Base-by-base conservation (phyloP, 495 filamentous ascomycete species). In the Hypoxylon lienhwacheense region DNA sequence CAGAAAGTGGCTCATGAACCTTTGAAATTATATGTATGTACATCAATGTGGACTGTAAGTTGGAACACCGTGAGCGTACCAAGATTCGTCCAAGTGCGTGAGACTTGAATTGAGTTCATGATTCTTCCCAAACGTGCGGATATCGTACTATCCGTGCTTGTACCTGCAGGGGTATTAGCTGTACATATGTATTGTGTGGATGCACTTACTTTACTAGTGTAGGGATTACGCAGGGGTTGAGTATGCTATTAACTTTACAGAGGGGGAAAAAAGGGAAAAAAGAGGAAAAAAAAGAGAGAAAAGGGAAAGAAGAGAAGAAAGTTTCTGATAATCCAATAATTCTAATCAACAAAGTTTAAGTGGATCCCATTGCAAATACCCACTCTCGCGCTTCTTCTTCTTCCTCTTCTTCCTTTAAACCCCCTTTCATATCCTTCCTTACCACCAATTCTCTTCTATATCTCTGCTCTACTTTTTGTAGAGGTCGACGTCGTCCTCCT, bases 271-370 rank as follows among this genome's bases (percentile, higher is more conserved):
- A n/a, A n/a, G n/a, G n/a, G 25, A 28, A 10, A 28, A 28, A 5
- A 10, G 10, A 31, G 28, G 12, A 31, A n/a, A 8, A 33, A 16
- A 4, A 14, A 31, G 24, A 16, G 0, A 29, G 5, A 45, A 21
- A 29, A 29, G 17, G 11, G 14, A 35, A 45, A 31, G 26, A 26
- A 31, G 11, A 47, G 41, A 52, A 47, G 42, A 43, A 45, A 25
- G 24, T 24, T 20, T 41, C 48, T 36, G 55, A 60, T 60, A 60
- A 60, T 55, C 33, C 46, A 61, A 61, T 61, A 61, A 55, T 61
- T 46, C 42, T 36, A 61, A 55, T 61, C 52, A 11, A 55, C 51
- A 47, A 44, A 61, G 55, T 26, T 61, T 61, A 45, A 55, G 57
- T 35, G 58, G 47, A 42, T 43, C 39, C 46, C 46, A n/a, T 32